Conservation (phyloP, 352 stramenopile species). For the Achlya hypogyna region DNA sequence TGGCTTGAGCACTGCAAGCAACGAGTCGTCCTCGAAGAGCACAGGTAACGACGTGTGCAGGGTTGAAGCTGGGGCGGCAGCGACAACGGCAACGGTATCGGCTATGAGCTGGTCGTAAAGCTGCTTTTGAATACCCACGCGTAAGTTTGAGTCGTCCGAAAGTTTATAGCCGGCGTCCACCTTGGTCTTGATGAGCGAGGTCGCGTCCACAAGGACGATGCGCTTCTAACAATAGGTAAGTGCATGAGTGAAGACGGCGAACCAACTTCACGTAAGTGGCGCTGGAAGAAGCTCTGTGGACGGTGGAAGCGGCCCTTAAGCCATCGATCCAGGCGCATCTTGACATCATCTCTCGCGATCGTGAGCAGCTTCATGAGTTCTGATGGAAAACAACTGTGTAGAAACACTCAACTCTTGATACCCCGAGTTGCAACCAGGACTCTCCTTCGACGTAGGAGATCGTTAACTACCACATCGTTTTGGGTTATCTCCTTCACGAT, state of each 20-base stretch:
- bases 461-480: too few species aligned
- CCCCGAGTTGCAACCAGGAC: too few species aligned
- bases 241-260: background rate
- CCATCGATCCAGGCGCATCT: constrained; percentile 18
- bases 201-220: constrained; percentile 5
- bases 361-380: constrained; percentile 16
- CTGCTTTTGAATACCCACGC: background rate
- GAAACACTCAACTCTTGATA: background rate
- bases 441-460: too few species aligned
- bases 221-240: background rate
- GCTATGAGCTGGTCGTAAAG: background rate
- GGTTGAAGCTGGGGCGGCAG: background rate
- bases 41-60: constrained; percentile 3
- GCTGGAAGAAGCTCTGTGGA: constrained; percentile 20
- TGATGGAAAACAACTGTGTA: background rate
- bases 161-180: background rate
- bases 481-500: too few species aligned
- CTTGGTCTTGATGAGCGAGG: background rate
- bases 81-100: background rate
- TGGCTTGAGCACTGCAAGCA: constrained; percentile 6
- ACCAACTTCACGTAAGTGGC: constrained; percentile 11
- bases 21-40: background rate
- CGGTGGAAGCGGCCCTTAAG: constrained; percentile 17
- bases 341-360: constrained; percentile 12
- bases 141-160: background rate